These are phyloP conservation scores for Tephrocybe rancida DNA, from an alignment of 768 basidiomycete species.

Conservation along the genomic window DNA sequence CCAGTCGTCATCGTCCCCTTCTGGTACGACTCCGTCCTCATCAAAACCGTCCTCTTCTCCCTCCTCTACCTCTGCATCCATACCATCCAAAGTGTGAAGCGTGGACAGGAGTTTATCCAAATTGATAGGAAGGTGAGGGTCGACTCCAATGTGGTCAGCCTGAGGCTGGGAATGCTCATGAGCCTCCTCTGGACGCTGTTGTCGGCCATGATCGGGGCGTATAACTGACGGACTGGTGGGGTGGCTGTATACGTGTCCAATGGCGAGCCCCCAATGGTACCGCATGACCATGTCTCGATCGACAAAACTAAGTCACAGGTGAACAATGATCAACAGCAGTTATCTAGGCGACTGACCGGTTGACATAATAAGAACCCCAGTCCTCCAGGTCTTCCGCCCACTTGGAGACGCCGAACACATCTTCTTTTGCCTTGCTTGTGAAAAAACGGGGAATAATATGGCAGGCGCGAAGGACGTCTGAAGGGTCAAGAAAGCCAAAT, in stretches of 20 bases:
- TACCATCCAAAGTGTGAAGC: too few relatives aligned
- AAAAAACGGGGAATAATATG: slow-evolving; percentile 38
- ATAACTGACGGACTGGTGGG: too few relatives aligned
- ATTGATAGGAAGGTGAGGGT: too few relatives aligned
- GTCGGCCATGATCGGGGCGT: too few relatives aligned
- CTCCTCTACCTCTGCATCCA: too few relatives aligned
- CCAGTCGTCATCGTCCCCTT: too few relatives aligned
- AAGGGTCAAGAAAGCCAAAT: slow-evolving; percentile 40
- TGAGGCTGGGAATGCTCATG: too few relatives aligned
- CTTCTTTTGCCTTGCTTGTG: background rate
- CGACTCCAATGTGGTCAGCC: too few relatives aligned
- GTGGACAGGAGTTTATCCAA: too few relatives aligned
- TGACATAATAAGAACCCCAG: slow-evolving; percentile 19
- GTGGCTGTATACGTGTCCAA: slow-evolving; percentile 1
- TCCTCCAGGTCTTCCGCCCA: background rate
- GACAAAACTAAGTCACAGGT: slow-evolving; percentile 7
- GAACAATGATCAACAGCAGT: background rate
- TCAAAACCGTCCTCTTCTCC: too few relatives aligned
- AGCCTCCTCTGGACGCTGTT: too few relatives aligned
- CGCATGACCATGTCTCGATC: slow-evolving; percentile 4
- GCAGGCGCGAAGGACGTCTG: slow-evolving; percentile 25
- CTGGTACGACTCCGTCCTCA: too few relatives aligned
- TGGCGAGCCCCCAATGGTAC: slow-evolving; percentile 5
- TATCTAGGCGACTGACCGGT: slow-evolving; percentile 19
- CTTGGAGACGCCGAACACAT: background rate